phyloP scores from a whole-genome alignment of 2,329 filamentous ascomycete species.

The Orbilia brochopaga region DNA sequence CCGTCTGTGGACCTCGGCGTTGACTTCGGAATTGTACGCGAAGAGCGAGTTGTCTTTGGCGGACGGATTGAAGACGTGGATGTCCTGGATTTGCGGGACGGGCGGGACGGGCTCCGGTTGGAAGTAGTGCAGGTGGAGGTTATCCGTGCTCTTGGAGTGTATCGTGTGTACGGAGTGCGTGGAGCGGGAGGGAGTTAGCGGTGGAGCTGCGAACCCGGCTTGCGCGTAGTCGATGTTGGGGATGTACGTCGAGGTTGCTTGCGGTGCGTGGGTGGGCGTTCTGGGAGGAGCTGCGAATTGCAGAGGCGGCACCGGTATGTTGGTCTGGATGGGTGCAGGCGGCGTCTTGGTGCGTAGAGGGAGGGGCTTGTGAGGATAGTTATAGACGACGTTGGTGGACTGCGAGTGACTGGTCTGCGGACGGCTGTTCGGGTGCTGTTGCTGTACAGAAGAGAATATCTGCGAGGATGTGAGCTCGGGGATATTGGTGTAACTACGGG shows the following conservation, averaged over 20 bases:
- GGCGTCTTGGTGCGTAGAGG: slow-evolving; percentile 47
- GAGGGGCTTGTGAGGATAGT: slow-evolving; percentile 23
- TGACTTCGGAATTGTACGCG: slow-evolving; percentile 46
- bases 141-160: slow-evolving; percentile 47
- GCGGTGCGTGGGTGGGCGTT: slow-evolving; percentile 45
- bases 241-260: slow-evolving; percentile 45
- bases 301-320: slow-evolving; percentile 37
- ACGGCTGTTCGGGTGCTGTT: slow-evolving; percentile 10
- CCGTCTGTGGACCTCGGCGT: slow-evolving; percentile 35
- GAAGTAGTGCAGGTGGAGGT: slow-evolving; percentile 41
- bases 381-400: slow-evolving; percentile 12
- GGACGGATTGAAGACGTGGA: slow-evolving; percentile 50
- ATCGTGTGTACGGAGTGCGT: slow-evolving; percentile 26
- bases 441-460: slow-evolving; percentile 44
- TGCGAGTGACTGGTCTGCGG: slow-evolving; percentile 6
- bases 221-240: slow-evolving; percentile 47
- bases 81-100: slow-evolving; percentile 47
- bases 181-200: slow-evolving; percentile 35
- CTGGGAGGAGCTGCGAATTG: slow-evolving; percentile 47
- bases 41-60: slow-evolving; percentile 41
- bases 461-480: slow-evolving; percentile 50
- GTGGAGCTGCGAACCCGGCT: slow-evolving; percentile 45
- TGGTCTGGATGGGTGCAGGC: slow-evolving; percentile 42
- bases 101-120: slow-evolving; percentile 38
- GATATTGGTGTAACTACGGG: slow-evolving; percentile 50